phyloP scores from a whole-genome alignment of 2,329 filamentous ascomycete species.

The Aspergillus uvarum region DNA sequence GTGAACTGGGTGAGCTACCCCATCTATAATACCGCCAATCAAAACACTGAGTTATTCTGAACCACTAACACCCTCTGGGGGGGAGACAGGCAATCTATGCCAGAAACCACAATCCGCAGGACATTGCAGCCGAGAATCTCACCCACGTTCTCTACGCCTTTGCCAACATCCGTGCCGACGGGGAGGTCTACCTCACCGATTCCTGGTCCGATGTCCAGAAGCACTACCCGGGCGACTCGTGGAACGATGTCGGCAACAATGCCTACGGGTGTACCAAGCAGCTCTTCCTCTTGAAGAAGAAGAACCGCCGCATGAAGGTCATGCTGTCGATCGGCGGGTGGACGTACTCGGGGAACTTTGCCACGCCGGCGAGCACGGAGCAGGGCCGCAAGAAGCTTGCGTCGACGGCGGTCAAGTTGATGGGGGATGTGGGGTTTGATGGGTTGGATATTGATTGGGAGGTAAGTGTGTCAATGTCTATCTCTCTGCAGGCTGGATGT shows the following conservation, averaged over 20 bases:
- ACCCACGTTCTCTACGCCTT: slow-evolving; percentile 92
- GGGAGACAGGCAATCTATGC: slow-evolving; percentile 71
- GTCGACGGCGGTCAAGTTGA: slow-evolving; percentile 65
- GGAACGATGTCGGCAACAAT: slow-evolving; percentile 67
- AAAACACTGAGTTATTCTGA: not conserved
- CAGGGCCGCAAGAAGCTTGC: slow-evolving; percentile 65
- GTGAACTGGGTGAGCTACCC: slow-evolving; percentile 45
- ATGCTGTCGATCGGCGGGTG: slow-evolving; percentile 83
- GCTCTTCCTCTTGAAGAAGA: slow-evolving; percentile 71
- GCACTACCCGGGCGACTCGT: slow-evolving; percentile 66
- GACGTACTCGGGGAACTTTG: slow-evolving; percentile 75
- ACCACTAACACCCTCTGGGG: not conserved
- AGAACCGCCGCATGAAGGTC: slow-evolving; percentile 72
- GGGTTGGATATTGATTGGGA: slow-evolving; percentile 48
- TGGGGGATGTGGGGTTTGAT: slow-evolving; percentile 74
- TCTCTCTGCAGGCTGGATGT: too few species aligned
- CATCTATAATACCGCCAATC: not conserved
- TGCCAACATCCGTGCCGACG: slow-evolving; percentile 78
- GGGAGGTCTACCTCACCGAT: slow-evolving; percentile 76
- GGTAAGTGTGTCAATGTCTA: slow-evolving; percentile 8
- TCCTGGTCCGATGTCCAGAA: slow-evolving; percentile 67
- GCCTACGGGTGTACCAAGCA: slow-evolving; percentile 78
- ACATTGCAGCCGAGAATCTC: slow-evolving; percentile 75
- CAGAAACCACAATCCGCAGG: slow-evolving; percentile 79
- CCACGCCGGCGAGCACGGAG: slow-evolving; percentile 60